Conservation (phyloP, 352 stramenopile genomes). For the Phytophthora multivora region DNA sequence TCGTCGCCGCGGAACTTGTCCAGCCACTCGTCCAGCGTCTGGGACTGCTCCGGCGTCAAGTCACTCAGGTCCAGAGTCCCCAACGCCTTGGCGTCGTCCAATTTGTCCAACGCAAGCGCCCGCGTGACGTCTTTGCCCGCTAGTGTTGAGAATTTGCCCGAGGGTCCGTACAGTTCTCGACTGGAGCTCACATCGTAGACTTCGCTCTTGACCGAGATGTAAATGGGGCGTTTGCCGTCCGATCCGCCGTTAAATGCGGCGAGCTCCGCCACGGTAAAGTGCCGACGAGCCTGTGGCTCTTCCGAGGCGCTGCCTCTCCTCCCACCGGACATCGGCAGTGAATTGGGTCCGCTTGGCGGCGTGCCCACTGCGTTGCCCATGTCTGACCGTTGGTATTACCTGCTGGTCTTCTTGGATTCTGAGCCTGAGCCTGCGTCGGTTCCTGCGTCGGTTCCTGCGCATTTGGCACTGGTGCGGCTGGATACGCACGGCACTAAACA, state of each 20-base stretch:
- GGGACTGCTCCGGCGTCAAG: constrained; percentile 32
- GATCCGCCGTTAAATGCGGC: constrained; percentile 75
- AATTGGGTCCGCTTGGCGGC: constrained; percentile 29
- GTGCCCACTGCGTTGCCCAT: constrained; percentile 44
- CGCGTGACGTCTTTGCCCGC: constrained; percentile 91
- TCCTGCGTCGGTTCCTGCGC: constrained; percentile 5
- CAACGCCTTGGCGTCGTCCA: constrained; percentile 74
- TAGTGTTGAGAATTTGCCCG: constrained; percentile 86
- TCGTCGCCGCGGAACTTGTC: constrained; percentile 83
- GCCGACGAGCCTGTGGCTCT: constrained; percentile 18
- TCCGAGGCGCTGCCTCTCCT: constrained; percentile 9
- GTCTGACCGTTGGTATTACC: background rate
- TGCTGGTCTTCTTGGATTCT: constrained; percentile 15
- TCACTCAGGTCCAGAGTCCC: constrained; percentile 54
- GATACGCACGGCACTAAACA: constrained; percentile 27
- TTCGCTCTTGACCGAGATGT: constrained; percentile 90
- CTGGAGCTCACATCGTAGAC: constrained; percentile 94
- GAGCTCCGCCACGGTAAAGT: constrained; percentile 87
- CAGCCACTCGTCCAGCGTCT: constrained; percentile 75
- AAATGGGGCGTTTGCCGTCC: constrained; percentile 80
- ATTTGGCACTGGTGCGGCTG: background rate
- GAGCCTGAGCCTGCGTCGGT: background rate
- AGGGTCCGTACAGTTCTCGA: constrained; percentile 89
- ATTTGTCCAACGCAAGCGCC: constrained; percentile 86
- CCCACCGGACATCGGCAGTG: constrained; percentile 11